Percentiles rank a stretch among this genome's conserved stretches.
Conservation (phyloP, 495 filamentous ascomycete species). For the Usnea hakonensis region DNA sequence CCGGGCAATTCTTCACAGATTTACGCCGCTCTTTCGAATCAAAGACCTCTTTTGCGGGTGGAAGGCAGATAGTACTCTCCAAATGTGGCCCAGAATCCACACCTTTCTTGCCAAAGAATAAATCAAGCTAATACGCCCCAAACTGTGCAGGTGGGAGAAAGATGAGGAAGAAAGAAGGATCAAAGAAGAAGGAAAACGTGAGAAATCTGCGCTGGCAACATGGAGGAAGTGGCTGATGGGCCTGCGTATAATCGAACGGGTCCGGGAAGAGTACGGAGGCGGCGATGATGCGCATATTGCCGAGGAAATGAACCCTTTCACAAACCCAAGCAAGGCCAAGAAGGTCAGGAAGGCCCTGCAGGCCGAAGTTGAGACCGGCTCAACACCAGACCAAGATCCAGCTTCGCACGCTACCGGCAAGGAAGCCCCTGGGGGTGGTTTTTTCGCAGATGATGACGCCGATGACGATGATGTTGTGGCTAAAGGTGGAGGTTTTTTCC, state of each 20-base stretch:
- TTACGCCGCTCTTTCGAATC: background rate
- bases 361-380: slow-evolving; percentile 7
- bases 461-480: slow-evolving; percentile 35
- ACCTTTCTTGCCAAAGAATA: background rate
- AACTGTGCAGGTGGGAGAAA: slow-evolving; percentile 50
- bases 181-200: slow-evolving; percentile 75
- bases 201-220: slow-evolving; percentile 61
- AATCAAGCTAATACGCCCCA: background rate
- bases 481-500: slow-evolving; percentile 23
- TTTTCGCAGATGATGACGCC: slow-evolving; percentile 43
- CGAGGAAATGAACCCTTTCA: slow-evolving; percentile 42
- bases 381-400: slow-evolving; percentile 12
- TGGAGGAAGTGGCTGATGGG: slow-evolving; percentile 89
- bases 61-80: background rate
- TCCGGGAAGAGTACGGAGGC: slow-evolving; percentile 68
- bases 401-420: slow-evolving; percentile 20
- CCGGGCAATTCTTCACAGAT: background rate
- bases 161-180: slow-evolving; percentile 71
- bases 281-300: slow-evolving; percentile 31
- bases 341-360: slow-evolving; percentile 15
- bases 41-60: background rate
- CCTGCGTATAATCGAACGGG: slow-evolving; percentile 68
- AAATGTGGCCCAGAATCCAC: background rate
- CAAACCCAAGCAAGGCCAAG: slow-evolving; percentile 25
- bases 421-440: slow-evolving; percentile 47